These are phyloP conservation scores for Malus fusca DNA, from an alignment of 306 rosid genomes.

Conservation along the genomic window DNA sequence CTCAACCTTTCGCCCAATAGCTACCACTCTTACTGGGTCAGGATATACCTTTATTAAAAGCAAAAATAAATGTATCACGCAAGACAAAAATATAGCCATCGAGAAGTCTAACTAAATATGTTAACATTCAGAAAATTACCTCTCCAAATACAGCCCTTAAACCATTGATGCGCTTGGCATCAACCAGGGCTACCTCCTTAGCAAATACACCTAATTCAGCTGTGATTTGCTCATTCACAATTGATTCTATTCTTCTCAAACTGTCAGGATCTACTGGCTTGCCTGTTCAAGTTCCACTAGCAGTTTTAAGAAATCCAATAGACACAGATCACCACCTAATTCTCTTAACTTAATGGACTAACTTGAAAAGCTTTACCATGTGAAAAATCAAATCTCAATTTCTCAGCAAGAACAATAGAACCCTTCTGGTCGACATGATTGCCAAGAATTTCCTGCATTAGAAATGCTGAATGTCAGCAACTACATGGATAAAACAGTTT, in stretches of 20 bases:
- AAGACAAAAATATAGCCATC: background rate
- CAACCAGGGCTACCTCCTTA: constrained; percentile 65
- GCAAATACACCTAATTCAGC: constrained; percentile 71
- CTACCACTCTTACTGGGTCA: constrained; percentile 91
- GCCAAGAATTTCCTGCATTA: constrained; percentile 86
- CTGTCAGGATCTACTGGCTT: constrained; percentile 75
- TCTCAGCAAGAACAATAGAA: constrained; percentile 95
- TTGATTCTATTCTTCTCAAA: constrained; percentile 73
- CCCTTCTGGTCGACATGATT: constrained; percentile 91
- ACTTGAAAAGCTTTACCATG: constrained; percentile 52
- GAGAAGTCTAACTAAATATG: background rate
- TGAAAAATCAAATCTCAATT: constrained; percentile 92
- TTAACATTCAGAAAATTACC: constrained; percentile 38
- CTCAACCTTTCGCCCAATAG: constrained; percentile 76
- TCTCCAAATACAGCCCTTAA: constrained; percentile 98
- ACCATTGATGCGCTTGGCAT: constrained; percentile 73
- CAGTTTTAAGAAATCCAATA: background rate
- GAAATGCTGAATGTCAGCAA: constrained; percentile 15
- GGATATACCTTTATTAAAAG: constrained; percentile 72
- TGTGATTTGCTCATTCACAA: constrained; percentile 79
- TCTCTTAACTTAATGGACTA: constrained; percentile 13
- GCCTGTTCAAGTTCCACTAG: constrained; percentile 47
- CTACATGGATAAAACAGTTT: background rate
- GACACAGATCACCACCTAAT: constrained; percentile 1
- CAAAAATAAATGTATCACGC: constrained; percentile 4